Conservation (phyloP, 345 rosid genomes). For the Lepidium africanum region DNA sequence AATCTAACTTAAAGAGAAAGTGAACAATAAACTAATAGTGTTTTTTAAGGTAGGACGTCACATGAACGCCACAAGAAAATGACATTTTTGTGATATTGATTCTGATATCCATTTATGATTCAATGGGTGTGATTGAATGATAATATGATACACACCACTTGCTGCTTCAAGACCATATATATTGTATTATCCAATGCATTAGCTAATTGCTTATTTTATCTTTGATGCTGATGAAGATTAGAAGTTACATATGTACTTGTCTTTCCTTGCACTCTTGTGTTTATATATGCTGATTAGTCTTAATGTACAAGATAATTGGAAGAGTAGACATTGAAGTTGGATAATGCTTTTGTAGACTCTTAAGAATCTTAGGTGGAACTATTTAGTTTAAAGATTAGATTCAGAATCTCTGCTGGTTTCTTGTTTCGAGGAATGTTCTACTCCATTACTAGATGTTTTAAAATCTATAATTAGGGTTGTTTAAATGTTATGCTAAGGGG, state of each 20-base stretch:
- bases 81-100: constrained; percentile 4
- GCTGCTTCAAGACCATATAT: constrained; percentile 14
- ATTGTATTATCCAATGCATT: constrained; percentile 11
- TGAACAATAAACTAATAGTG: background rate
- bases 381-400: constrained; percentile 52
- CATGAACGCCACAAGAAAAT: constrained; percentile 10
- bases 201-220: constrained; percentile 9
- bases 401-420: constrained; percentile 25
- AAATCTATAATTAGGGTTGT: background rate
- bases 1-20: background rate
- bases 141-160: background rate
- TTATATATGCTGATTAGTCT: constrained; percentile 4
- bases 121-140: constrained; percentile 21
- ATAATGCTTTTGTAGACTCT: constrained; percentile 15
- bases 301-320: constrained; percentile 24
- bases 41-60: constrained; percentile 13
- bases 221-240: constrained; percentile 13
- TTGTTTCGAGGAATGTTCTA: background rate
- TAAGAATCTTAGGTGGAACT: constrained; percentile 26
- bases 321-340: constrained; percentile 14
- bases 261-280: constrained; percentile 11
- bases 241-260: constrained; percentile 34
- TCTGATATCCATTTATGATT: constrained; percentile 12
- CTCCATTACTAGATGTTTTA: background rate
- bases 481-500: background rate